Conservation (phyloP, 2,329 filamentous ascomycete genomes). For the Aspergillus versicolor region DNA sequence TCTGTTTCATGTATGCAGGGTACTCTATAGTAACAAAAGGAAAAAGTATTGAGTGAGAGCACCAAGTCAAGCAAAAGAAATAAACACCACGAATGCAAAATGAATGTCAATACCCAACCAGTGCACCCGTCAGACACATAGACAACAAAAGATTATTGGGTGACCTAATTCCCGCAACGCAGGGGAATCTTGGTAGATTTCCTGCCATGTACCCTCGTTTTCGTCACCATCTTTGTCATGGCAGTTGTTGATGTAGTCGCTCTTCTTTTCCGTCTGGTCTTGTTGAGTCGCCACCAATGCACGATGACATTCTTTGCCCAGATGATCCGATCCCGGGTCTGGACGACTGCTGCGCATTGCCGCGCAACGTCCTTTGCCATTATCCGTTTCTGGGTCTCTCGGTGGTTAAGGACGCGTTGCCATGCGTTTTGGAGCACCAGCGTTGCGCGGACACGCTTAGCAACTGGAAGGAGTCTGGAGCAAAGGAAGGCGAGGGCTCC, state of each 20-base stretch:
- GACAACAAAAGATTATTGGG: background rate
- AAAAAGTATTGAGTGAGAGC: background rate
- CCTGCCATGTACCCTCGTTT: background rate
- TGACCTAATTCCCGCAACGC: background rate
- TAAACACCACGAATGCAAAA: background rate
- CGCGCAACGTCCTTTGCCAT: slow-evolving; percentile 27
- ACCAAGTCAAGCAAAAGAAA: background rate
- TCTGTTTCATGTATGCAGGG: background rate
- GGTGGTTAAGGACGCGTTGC: slow-evolving; percentile 34
- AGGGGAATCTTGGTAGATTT: background rate
- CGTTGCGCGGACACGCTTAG: slow-evolving; percentile 51
- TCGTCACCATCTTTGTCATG: background rate
- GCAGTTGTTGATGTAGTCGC: background rate
- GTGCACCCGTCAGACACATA: background rate
- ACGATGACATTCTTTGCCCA: slow-evolving; percentile 37
- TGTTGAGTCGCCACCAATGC: slow-evolving; percentile 34
- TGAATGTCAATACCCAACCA: background rate
- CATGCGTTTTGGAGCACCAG: slow-evolving; percentile 54
- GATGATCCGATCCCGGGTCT: slow-evolving; percentile 43
- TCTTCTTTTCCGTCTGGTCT: slow-evolving; percentile 16
- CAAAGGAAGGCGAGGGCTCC: slow-evolving; percentile 60
- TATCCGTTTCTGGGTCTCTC: slow-evolving; percentile 19
- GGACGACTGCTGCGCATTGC: slow-evolving; percentile 49
- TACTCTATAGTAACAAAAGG: background rate
- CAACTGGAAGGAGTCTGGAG: slow-evolving; percentile 55